Base-by-base conservation (phyloP, 495 filamentous ascomycete genomes). In the Acidiella bohemica region DNA sequence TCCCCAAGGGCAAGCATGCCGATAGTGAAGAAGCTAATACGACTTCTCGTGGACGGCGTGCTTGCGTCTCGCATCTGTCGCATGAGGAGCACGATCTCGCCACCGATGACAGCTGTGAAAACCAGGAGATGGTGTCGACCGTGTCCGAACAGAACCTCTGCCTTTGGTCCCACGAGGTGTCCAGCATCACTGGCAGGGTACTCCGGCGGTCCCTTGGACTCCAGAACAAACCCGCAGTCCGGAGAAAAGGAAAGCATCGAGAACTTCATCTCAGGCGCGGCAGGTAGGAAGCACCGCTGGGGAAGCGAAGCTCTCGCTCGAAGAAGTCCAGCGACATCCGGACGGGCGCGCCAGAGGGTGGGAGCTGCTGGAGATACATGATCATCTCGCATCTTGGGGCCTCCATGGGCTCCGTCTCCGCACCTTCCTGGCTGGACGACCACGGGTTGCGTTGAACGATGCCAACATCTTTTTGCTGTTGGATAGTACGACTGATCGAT, bases 21-120 rank as follows among this genome's bases (percentile, higher is more conserved):
- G 43, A 86, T 73, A 0, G 84, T 88, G 57, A 80, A 86, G 59
- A 93, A 84, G 63, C 88, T 94, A 56, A 95, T 72, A 12, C 90
- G 74, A 47, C 84, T 88, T 30, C 84, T 66, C 0, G 88, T 97
- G 1, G 87, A 95, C n/a, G 90, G 88, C 4, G 90, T 97, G 23
- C 75, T 84, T 3, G 86, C 75, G 49, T 95, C 84, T 56, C 86
- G 88, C 63, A 92, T 80, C 60, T 97, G 90, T 32, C 72, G 62
- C 46, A 88, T 73, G 32, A 92, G 68, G 8, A 94, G 62, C 38
- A 72, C 65, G 14, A 93, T 68, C 54, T 96, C 84, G 1, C 62
- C 72, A 47, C 73, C 71, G 31, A 83, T 61, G 3, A 82, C 59
- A 13, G 66, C 57, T 9, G 75, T 75, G 47, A 84, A 74, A 8